phyloP scores from a whole-genome alignment of 495 filamentous ascomycete genomes.

The Tuber brumale region DNA sequence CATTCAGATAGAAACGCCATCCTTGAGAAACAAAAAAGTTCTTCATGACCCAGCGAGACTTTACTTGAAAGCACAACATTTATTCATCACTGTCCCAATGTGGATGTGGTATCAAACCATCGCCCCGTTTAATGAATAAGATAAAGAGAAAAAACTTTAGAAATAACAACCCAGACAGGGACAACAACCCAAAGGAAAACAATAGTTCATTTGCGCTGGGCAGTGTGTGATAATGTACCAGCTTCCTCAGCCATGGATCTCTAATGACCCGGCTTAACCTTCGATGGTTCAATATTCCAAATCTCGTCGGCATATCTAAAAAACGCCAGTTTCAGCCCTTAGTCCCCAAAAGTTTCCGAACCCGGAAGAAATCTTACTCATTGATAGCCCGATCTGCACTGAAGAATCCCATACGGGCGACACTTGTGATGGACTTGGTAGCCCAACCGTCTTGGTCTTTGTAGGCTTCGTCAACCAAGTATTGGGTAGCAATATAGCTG shows the following conservation, averaged over 20 bases:
- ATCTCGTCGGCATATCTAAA: slow-evolving; percentile 72
- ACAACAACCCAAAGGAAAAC: not conserved
- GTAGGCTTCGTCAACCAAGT: slow-evolving; percentile 83
- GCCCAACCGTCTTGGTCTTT: slow-evolving; percentile 86
- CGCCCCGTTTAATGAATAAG: not conserved
- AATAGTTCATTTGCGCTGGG: not conserved
- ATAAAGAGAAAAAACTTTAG: not conserved
- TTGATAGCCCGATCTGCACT: slow-evolving; percentile 91
- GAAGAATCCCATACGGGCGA: slow-evolving; percentile 95
- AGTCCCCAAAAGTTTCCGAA: not conserved
- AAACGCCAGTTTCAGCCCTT: not conserved
- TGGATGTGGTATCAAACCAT: not conserved
- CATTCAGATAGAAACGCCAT: not conserved
- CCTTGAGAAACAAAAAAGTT: not conserved
- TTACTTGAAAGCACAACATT: not conserved
- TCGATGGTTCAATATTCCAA: slow-evolving; percentile 80
- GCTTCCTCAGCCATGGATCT: not conserved
- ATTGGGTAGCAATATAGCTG: slow-evolving; percentile 83
- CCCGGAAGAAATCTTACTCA: slow-evolving; percentile 52
- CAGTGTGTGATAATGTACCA: not conserved
- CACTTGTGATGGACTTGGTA: slow-evolving; percentile 77
- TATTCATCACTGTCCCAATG: not conserved
- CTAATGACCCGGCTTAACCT: not conserved
- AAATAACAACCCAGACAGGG: not conserved
- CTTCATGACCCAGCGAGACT: not conserved